A percentile compares a stretch with the other conserved stretches of the same genome.
Conservation (phyloP, 805 yeast species). For the Clavispora phyllophila region DNA sequence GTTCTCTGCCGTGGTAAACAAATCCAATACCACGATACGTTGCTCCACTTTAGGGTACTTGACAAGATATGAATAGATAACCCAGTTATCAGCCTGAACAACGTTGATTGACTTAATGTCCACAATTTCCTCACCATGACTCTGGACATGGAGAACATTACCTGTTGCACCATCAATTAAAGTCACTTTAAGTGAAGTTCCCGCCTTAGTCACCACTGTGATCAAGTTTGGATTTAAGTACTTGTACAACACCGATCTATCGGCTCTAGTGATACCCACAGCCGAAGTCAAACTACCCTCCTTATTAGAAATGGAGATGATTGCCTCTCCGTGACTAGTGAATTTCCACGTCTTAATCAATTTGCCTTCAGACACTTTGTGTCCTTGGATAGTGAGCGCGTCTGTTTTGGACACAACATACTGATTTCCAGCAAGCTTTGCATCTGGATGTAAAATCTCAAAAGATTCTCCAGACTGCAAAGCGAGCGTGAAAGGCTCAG, state of each 20-base stretch:
- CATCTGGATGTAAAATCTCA: slow-evolving; percentile 1
- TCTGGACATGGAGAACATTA: slow-evolving; percentile 43
- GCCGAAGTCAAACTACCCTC: slow-evolving; percentile 34
- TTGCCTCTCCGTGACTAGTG: slow-evolving; percentile 11
- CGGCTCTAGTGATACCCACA: slow-evolving; percentile 63
- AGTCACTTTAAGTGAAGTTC: slow-evolving; percentile 36
- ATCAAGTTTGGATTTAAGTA: slow-evolving; percentile 69
- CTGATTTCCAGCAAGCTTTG: slow-evolving; percentile 4
- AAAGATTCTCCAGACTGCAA: slow-evolving; percentile 5
- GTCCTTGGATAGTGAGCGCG: slow-evolving; percentile 16
- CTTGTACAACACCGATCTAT: slow-evolving; percentile 75
- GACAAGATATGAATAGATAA: slow-evolving; percentile 62
- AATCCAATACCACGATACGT: slow-evolving; percentile 66
- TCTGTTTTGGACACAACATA: slow-evolving; percentile 12
- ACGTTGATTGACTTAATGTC: slow-evolving; percentile 42
- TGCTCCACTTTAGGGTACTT: slow-evolving; percentile 43
- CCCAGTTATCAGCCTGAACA: slow-evolving; percentile 78
- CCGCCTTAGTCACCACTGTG: slow-evolving; percentile 38
- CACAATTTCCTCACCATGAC: slow-evolving; percentile 32
- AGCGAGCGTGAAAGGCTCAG: slow-evolving; percentile 5
- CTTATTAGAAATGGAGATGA: slow-evolving; percentile 20
- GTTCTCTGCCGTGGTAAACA: slow-evolving; percentile 36
- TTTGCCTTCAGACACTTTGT: slow-evolving; percentile 11
- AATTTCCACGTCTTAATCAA: slow-evolving; percentile 30
- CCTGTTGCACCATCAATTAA: slow-evolving; percentile 73